A percentile compares a stretch with the other conserved stretches of the same genome.
Conservation (phyloP, 176 grass and related monocot genomes). For the Oryza rufipogon region DNA sequence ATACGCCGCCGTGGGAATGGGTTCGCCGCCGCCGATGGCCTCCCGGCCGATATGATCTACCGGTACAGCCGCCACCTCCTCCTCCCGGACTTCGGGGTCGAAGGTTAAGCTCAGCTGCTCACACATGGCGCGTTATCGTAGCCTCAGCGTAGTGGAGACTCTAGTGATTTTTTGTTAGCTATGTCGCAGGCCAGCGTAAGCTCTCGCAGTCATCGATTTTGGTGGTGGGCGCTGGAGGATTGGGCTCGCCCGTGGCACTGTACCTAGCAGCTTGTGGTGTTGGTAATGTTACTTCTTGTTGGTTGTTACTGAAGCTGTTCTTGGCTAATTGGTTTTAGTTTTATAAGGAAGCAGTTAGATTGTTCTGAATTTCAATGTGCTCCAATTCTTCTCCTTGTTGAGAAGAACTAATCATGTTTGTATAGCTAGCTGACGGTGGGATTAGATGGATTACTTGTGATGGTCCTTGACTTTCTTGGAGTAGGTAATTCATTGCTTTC, state of each 20-base stretch:
- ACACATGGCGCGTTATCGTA: not conserved
- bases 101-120: constrained; percentile 50
- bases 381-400: not conserved
- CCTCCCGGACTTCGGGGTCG: constrained; percentile 83
- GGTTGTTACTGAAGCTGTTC: not conserved
- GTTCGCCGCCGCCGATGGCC: not conserved
- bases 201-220: constrained; percentile 77
- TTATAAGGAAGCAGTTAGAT: not conserved
- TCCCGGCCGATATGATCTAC: constrained; percentile 71
- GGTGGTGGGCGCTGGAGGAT: constrained; percentile 87
- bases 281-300: constrained; percentile 57
- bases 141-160: not conserved
- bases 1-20: constrained; percentile 19
- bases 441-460: not conserved
- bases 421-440: not conserved
- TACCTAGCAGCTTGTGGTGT: constrained; percentile 87
- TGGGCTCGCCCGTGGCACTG: constrained; percentile 84
- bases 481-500: constrained; percentile 7
- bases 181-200: constrained; percentile 59
- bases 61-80: constrained; percentile 90
- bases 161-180: constrained; percentile 10
- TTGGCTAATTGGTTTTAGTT: not conserved
- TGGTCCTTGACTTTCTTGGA: not conserved
- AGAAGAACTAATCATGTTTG: not conserved
- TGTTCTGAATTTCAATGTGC: not conserved